Percentiles rank a stretch among this genome's conserved stretches.
Evolutionary conservation across 768 basidiomycete species (phyloP).

Genomic region (Boletus rubescentipes): DNA sequence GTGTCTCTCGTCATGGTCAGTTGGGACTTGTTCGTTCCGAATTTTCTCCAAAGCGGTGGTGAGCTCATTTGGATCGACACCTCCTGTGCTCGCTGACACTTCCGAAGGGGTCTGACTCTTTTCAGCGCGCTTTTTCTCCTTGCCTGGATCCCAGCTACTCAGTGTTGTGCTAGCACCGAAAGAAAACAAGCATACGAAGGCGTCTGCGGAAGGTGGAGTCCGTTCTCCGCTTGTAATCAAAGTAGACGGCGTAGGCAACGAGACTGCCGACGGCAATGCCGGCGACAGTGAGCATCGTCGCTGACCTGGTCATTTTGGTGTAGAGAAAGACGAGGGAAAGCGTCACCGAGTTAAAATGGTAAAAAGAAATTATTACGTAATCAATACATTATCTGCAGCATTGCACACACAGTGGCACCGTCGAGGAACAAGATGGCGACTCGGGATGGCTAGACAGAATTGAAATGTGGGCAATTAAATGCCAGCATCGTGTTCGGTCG

Average conservation of each 20-base stretch:
- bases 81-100: slow-evolving; percentile 20
- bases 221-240: slow-evolving; percentile 92
- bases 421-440: too few relatives aligned
- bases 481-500: too few relatives aligned
- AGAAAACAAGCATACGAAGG: slow-evolving; percentile 59
- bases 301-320: slow-evolving; percentile 31
- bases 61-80: slow-evolving; percentile 52
- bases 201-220: slow-evolving; percentile 85
- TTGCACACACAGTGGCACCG: too few relatives aligned
- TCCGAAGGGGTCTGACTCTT: slow-evolving; percentile 57
- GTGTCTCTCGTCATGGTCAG: slow-evolving; percentile 76
- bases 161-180: not conserved
- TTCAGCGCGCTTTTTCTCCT: slow-evolving; percentile 87
- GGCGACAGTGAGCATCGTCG: slow-evolving; percentile 41
- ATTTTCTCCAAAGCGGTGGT: slow-evolving; percentile 63
- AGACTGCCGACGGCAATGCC: slow-evolving; percentile 51
- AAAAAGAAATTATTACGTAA: slow-evolving; percentile 24
- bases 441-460: too few relatives aligned
- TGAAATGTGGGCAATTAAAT: too few relatives aligned
- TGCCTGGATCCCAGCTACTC: slow-evolving; percentile 50
- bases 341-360: slow-evolving; percentile 9
- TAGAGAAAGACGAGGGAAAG: not conserved
- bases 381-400: not conserved
- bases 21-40: slow-evolving; percentile 66
- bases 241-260: slow-evolving; percentile 86